These are phyloP conservation scores for Berkeleyomyces basicola DNA, from an alignment of 2,329 filamentous ascomycete species.

Conservation along the genomic window DNA sequence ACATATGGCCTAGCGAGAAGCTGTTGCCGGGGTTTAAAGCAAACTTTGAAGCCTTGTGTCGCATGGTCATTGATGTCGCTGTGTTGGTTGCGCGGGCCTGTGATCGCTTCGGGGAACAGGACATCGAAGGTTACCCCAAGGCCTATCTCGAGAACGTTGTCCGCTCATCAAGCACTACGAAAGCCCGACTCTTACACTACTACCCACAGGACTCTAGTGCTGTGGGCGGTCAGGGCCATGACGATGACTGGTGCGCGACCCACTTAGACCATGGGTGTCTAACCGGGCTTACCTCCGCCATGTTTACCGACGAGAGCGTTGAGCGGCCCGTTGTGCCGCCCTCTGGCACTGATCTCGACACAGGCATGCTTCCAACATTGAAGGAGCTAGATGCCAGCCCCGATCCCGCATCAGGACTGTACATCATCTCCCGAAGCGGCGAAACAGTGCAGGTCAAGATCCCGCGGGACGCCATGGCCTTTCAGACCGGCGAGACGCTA, in stretches of 20 bases:
- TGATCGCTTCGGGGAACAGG: constrained; percentile 65
- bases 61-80: constrained; percentile 75
- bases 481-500: constrained; percentile 87
- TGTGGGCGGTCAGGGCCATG: constrained; percentile 27
- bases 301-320: constrained; percentile 73
- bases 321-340: constrained; percentile 22
- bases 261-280: constrained; percentile 87
- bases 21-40: constrained; percentile 59
- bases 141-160: constrained; percentile 83
- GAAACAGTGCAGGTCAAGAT: constrained; percentile 82
- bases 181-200: constrained; percentile 85
- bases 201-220: constrained; percentile 44
- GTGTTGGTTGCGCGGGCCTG: constrained; percentile 80
- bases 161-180: constrained; percentile 68
- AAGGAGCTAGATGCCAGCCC: constrained; percentile 60
- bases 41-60: constrained; percentile 60
- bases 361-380: constrained; percentile 32
- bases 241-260: constrained; percentile 89
- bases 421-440: constrained; percentile 75
- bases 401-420: constrained; percentile 74
- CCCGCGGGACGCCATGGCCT: constrained; percentile 78
- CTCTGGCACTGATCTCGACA: constrained; percentile 15
- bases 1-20: constrained; percentile 63
- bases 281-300: constrained; percentile 83
- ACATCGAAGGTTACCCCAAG: constrained; percentile 57